Base-by-base conservation (phyloP, 768 basidiomycete species). In the Nidularia pulvinata region DNA sequence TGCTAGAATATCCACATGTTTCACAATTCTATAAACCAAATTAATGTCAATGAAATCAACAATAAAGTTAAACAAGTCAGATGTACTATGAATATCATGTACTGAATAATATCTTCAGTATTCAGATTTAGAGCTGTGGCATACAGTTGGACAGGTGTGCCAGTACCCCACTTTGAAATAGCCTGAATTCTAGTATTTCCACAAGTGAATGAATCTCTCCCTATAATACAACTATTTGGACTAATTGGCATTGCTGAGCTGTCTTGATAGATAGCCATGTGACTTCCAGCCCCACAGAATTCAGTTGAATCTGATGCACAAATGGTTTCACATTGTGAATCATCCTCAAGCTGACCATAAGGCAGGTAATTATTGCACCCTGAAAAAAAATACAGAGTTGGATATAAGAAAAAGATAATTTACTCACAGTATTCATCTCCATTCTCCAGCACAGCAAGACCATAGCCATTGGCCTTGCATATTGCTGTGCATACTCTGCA, bases 381-480 rank as follows among this genome's bases (percentile, higher is more conserved):
- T 81, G 45, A 10, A 13, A 19, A 30, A 19, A 10, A 33, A 55
- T 5, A 6, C 9, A n/a, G 30, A 35, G 11, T 51, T 3, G 48
- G 16, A 1, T 35, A 7, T 7, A 16, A 43, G 5, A 33, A 43
- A 35, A 36, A 6, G 44, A 19, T 37, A 42, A 4, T 2, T 11
- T 10, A 44, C 59, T 16, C 48, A 64, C 63, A 65, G 52, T 61
- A 65, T 48, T 65, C 64, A 22, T 50, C 51, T 4, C 70, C 76
- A 58, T 74, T 83, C 64, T 84, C 83, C 4, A 79, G 67, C 6
- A 83, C 83, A 10, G 81, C 81, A 49, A 74, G 78, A 34, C 73
- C 59, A 59, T 67, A 83, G 3, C 59, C 62, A 30, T 50, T 33
- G 2, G 55, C 47, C 2, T 11, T 36, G 51, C 65, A 66, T 19